Conservation (phyloP, 257 asterid species). For the Jacaranda mimosifolia region DNA sequence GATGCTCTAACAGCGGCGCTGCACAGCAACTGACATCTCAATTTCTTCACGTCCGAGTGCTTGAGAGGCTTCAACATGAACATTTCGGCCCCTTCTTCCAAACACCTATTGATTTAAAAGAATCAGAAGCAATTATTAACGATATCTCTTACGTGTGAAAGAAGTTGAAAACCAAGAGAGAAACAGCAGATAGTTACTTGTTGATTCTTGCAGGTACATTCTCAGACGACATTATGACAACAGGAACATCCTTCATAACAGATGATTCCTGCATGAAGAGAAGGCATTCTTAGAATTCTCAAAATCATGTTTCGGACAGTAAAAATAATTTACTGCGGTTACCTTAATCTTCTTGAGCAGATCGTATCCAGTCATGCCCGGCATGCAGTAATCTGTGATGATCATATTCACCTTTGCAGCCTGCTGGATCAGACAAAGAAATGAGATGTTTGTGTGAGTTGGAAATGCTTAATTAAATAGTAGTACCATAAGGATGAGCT, state of each 20-base stretch:
- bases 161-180: neutral
- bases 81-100: conserved; percentile 70
- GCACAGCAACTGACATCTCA: conserved; percentile 55
- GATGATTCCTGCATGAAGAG: conserved; percentile 59
- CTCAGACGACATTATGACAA: conserved; percentile 74
- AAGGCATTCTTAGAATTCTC: neutral
- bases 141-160: neutral
- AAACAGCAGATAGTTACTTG: conserved; percentile 40
- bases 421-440: conserved; percentile 26
- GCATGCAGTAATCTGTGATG: conserved; percentile 78
- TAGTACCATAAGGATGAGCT: too few species aligned
- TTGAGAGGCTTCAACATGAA: conserved; percentile 79
- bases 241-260: conserved; percentile 66
- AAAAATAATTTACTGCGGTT: too few species aligned
- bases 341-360: conserved; percentile 80
- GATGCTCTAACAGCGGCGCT: conserved; percentile 31
- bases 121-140: neutral
- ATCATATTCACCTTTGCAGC: conserved; percentile 65
- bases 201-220: conserved; percentile 68
- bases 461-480: too few species aligned
- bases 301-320: neutral
- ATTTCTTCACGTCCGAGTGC: conserved; percentile 61
- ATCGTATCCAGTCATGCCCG: conserved; percentile 77
- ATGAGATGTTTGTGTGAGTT: too few species aligned
- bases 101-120: conserved; percentile 45